Evolutionary conservation across 2,329 filamentous ascomycete genomes (phyloP), one percentile per base, ranked within the genome.

Genomic region (Mollisia scopiformis): DNA sequence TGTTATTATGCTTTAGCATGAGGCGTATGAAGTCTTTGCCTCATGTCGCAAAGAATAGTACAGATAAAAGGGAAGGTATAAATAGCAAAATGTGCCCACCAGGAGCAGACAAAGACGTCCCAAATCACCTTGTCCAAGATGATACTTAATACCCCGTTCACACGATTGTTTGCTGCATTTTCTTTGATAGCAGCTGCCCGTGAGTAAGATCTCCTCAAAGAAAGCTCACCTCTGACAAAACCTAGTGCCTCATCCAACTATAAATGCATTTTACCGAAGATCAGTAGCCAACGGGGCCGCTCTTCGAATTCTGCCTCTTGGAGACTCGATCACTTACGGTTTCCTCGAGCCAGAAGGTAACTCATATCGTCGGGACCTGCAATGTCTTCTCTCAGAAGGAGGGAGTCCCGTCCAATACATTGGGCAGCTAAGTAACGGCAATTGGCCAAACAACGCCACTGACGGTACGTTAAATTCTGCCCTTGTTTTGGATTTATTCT

Each of bases 291-390:
- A 39, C 16, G 35, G 35, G n/a, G 35, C 35, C 35, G 14, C 35
- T 11, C 35, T 39, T 16, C 35, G 35, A 8, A 69, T 74, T 21
- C 58, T 73, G 2, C 73, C 76, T 1, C 70, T 78, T 4, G 75
- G 75, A 1, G 74, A 76, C 16, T 77, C 74, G 2, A 76, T 77
- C 46, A 77, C 75, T 0, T 64, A 59, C 16, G 78, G 78, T 2
- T 76, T 70, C 35, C 62, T 57, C 49, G 62, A 41, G 31, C 62
- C 33, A 8, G 68, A 68, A 43, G 72, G 72, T 1, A 79, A 79
- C 62, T 76, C 77, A 6, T 80, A 79, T 58, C 74, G 77, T 28
- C 59, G 63, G 2, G 52, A 67, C 19, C 68, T 78, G 1, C 57
- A 66, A 30, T 57, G 64, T 21, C 37, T 64, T 10, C 71, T 77